Base-by-base conservation (phyloP, 2,329 filamentous ascomycete species). In the Botrytis byssoidea region DNA sequence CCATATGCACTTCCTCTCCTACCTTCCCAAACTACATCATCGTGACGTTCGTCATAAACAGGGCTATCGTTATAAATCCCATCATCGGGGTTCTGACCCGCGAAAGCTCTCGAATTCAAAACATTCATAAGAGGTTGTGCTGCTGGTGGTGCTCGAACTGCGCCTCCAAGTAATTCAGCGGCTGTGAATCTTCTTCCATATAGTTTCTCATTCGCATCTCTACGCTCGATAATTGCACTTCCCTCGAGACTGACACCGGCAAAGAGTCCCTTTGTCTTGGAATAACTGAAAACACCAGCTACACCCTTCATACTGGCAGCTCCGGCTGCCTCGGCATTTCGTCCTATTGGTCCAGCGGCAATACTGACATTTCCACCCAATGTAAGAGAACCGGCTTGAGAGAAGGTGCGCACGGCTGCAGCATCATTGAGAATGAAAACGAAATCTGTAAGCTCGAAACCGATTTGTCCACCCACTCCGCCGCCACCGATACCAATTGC, bases 351-450 rank as follows among this genome's bases (percentile, higher is more conserved):
- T 1, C 96, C 96, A 10, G 96, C 96, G 29, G 96, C 96, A 79
- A 99, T 92, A 6, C 94, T 97, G 51, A 98, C 96, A 81, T 99
- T 99, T 77, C 96, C 96, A 79, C 96, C 96, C 10, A 99, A 87
- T 7, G 96, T 98, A 75, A 99, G 86, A 71, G 93, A 95, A 6
- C 96, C 96, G 57, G 92, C 90, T 83, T 98, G 95, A 9, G 95
- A 94, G 83, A 99, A 98, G 14, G 95, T 95, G 83, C 93, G 93
- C 77, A 99, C 95, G 63, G 96, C 95, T 74, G 86, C 89, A 60
- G 90, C 86, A 81, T 99, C 95, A 84, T 99, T 99, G 77, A 99
- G 90, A 77, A 99, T 98, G 84, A 99, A 98, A 82, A 99, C 96
- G 81, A 99, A 99, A 82, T 96, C 93, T 74, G 93, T 96, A 75